phyloP scores from a whole-genome alignment of 352 stramenopile genomes.

The Phytophthora melonis region DNA sequence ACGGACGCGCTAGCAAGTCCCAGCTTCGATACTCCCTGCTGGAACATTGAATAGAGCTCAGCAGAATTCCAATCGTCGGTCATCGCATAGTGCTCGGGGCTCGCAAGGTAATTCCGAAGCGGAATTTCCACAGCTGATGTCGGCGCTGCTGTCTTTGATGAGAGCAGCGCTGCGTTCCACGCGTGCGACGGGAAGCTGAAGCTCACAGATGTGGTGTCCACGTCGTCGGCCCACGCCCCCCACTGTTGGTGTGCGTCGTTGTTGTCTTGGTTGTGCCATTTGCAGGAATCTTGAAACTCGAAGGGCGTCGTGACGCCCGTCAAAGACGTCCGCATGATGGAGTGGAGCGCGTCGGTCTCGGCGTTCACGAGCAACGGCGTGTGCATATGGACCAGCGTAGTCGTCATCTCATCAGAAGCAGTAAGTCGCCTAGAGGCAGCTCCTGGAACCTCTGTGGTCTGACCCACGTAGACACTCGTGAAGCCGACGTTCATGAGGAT shows the following conservation, averaged over 20 bases:
- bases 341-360: slow-evolving; percentile 26
- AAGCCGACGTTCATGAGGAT: slow-evolving; percentile 76
- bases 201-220: slow-evolving; percentile 49
- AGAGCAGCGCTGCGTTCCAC: slow-evolving; percentile 41
- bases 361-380: slow-evolving; percentile 11
- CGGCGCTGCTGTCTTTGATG: slow-evolving; percentile 6
- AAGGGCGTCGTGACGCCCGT: slow-evolving; percentile 35
- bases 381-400: slow-evolving; percentile 17
- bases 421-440: slow-evolving; percentile 19
- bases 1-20: not conserved
- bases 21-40: slow-evolving; percentile 26
- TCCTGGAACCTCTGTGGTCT: slow-evolving; percentile 16
- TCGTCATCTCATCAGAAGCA: slow-evolving; percentile 5
- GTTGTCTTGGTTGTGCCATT: not conserved
- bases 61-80: slow-evolving; percentile 22
- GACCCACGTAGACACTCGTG: slow-evolving; percentile 66
- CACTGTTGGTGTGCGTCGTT: slow-evolving; percentile 24
- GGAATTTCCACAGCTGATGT: slow-evolving; percentile 29
- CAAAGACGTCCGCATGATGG: slow-evolving; percentile 37
- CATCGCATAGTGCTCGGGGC: too few relatives aligned
- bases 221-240: slow-evolving; percentile 39
- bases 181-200: slow-evolving; percentile 45
- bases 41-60: slow-evolving; percentile 36
- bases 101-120: too few relatives aligned
- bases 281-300: slow-evolving; percentile 34